Conservation (phyloP, 495 filamentous ascomycete genomes). For the Aspergillus heteromorphus region DNA sequence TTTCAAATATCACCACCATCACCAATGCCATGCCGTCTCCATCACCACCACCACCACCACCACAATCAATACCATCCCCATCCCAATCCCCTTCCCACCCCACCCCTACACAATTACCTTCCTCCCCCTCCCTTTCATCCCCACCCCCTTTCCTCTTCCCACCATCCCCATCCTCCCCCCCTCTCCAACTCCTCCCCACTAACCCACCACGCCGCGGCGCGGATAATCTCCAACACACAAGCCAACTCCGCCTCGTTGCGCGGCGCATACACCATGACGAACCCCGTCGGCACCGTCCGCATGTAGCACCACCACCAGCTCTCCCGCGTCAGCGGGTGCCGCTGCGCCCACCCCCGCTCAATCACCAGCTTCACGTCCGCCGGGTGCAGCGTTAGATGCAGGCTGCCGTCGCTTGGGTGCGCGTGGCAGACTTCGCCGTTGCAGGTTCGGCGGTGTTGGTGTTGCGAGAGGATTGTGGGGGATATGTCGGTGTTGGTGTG, state of each 20-base stretch:
- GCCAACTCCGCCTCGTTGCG: slow-evolving; percentile 58
- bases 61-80: too few species aligned
- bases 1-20: too few species aligned
- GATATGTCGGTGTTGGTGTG: background rate
- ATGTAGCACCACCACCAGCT: slow-evolving; percentile 37
- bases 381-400: slow-evolving; percentile 76
- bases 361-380: slow-evolving; percentile 68
- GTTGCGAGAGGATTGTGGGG: background rate
- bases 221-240: slow-evolving; percentile 61
- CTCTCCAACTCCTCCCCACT: slow-evolving; percentile 31
- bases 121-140: background rate
- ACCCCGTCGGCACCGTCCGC: slow-evolving; percentile 60
- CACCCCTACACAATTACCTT: too few species aligned
- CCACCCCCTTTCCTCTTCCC: background rate
- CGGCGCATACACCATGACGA: slow-evolving; percentile 80
- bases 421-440: slow-evolving; percentile 78
- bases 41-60: too few species aligned
- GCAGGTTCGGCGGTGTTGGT: slow-evolving; percentile 18
- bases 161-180: background rate
- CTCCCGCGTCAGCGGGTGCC: slow-evolving; percentile 70
- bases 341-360: slow-evolving; percentile 73
- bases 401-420: slow-evolving; percentile 62
- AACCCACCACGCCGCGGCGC: slow-evolving; percentile 66
- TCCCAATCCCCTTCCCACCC: too few species aligned
- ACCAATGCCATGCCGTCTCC: too few species aligned